Evolutionary conservation across 371 early-diverging fungal species (phyloP).

Genomic region (Zancudomyces culisetae): DNA sequence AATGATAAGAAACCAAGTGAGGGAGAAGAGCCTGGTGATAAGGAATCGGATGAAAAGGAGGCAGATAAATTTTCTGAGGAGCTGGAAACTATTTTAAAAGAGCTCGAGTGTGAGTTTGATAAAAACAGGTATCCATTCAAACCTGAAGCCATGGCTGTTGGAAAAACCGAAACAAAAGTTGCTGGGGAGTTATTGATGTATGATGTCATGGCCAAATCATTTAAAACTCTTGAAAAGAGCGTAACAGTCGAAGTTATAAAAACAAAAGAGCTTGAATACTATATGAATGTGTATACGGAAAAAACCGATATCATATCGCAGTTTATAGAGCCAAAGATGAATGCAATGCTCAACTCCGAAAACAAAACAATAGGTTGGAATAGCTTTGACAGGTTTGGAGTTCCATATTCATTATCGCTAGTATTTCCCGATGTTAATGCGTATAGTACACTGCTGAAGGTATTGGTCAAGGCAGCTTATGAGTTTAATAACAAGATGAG

Average conservation of each 20-base stretch:
- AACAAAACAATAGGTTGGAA: conserved; percentile 43
- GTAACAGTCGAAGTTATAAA: conserved; percentile 28
- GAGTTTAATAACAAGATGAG: conserved; percentile 31
- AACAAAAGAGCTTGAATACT: conserved; percentile 23
- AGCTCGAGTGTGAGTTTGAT: background rate
- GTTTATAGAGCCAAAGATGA: conserved; percentile 43
- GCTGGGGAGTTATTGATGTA: conserved; percentile 35
- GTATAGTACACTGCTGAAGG: conserved; percentile 28
- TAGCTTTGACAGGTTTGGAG: conserved; percentile 20
- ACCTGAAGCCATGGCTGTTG: conserved; percentile 9
- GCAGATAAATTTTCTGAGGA: conserved; percentile 17
- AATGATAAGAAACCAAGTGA: too few species aligned
- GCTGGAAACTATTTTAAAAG: conserved; percentile 14
- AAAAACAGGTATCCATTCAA: conserved; percentile 6
- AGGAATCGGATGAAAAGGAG: conserved; percentile 30
- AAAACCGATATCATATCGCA: conserved; percentile 31
- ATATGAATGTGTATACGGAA: conserved; percentile 30
- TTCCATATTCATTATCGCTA: conserved; percentile 46
- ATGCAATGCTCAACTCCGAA: conserved; percentile 43
- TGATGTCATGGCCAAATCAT: conserved; percentile 25
- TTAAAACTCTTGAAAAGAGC: conserved; percentile 22
- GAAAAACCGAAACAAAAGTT: conserved; percentile 13
- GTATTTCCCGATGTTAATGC: conserved; percentile 27
- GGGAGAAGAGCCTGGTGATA: too few species aligned
- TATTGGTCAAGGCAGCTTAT: conserved; percentile 41